Conservation (phyloP, 495 filamentous ascomycete species). For the Aspergillus wentii region DNA sequence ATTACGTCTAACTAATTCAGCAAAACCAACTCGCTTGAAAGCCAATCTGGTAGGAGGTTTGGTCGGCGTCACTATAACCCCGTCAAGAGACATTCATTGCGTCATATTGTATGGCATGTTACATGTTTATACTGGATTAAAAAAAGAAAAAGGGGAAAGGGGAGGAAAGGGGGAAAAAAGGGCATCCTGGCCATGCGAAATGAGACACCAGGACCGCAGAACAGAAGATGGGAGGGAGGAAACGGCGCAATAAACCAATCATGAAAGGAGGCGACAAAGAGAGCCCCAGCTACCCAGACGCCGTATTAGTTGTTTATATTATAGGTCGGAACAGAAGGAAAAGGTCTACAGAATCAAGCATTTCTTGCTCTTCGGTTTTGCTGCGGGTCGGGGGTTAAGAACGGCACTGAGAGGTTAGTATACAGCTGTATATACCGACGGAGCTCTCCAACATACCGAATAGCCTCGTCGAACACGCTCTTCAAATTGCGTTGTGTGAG, state of each 20-base stretch:
- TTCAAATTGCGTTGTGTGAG: constrained; percentile 94
- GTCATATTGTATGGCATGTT: constrained; percentile 22
- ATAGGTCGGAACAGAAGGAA: constrained; percentile 14
- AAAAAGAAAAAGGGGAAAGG: constrained; percentile 6
- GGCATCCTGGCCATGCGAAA: background rate
- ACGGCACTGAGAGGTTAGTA: constrained; percentile 57
- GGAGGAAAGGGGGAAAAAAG: constrained; percentile 1
- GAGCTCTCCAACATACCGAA: constrained; percentile 56
- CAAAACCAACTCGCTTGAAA: background rate
- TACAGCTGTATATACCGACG: background rate
- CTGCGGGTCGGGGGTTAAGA: constrained; percentile 66
- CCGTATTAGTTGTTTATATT: constrained; percentile 45
- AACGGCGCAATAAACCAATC: constrained; percentile 23
- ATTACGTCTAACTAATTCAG: no score
- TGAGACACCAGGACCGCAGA: constrained; percentile 12
- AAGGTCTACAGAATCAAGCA: constrained; percentile 68
- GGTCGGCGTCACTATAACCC: background rate
- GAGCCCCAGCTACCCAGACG: constrained; percentile 32
- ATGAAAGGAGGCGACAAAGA: constrained; percentile 20
- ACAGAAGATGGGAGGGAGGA: constrained; percentile 12
- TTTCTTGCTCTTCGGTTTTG: constrained; percentile 62
- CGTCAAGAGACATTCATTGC: constrained; percentile 12
- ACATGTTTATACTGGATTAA: constrained; percentile 26
- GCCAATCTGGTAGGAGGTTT: background rate
- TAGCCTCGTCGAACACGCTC: constrained; percentile 97